Conservation (phyloP, 169 alveolate genomes). For the Miamiensis avidus region DNA sequence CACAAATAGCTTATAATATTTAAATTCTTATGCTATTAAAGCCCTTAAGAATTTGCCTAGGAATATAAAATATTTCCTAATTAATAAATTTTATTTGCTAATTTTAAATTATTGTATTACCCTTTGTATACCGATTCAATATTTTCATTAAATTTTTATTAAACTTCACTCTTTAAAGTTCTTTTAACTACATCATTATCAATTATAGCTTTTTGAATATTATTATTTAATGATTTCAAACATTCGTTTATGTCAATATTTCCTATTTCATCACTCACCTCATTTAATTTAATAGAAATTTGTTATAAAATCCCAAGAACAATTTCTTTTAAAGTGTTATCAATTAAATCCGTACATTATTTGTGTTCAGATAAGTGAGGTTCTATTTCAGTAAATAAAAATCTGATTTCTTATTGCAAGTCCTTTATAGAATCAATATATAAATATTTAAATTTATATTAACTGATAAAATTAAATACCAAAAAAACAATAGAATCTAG, state of each 20-base stretch:
- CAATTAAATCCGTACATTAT: slow-evolving; percentile 12
- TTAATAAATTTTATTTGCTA: not conserved
- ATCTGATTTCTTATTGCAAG: slow-evolving; percentile 28
- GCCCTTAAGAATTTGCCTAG: slow-evolving; percentile 1
- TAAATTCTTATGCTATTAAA: not conserved
- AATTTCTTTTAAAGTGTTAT: slow-evolving; percentile 29
- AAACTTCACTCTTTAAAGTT: slow-evolving; percentile 25
- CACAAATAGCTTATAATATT: not conserved
- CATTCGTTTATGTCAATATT: slow-evolving; percentile 9
- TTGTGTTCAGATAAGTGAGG: slow-evolving; percentile 1
- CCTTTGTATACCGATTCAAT: slow-evolving; percentile 43
- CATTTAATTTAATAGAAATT: not conserved
- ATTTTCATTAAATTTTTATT: slow-evolving; percentile 32
- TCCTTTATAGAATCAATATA: slow-evolving; percentile 14
- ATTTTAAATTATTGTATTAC: slow-evolving; percentile 24
- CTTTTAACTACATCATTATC: slow-evolving; percentile 23
- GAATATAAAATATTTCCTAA: not conserved
- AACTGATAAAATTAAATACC: slow-evolving; percentile 5
- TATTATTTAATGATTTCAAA: not conserved
- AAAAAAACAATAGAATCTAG: no score
- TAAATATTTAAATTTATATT: slow-evolving; percentile 21
- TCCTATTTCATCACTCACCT: slow-evolving; percentile 17
- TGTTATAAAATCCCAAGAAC: slow-evolving; percentile 20
- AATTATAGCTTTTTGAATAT: slow-evolving; percentile 7
- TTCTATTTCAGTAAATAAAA: slow-evolving; percentile 27